Evolutionary conservation across 768 basidiomycete species (phyloP).

Genomic region (Kwoniella shandongensis): DNA sequence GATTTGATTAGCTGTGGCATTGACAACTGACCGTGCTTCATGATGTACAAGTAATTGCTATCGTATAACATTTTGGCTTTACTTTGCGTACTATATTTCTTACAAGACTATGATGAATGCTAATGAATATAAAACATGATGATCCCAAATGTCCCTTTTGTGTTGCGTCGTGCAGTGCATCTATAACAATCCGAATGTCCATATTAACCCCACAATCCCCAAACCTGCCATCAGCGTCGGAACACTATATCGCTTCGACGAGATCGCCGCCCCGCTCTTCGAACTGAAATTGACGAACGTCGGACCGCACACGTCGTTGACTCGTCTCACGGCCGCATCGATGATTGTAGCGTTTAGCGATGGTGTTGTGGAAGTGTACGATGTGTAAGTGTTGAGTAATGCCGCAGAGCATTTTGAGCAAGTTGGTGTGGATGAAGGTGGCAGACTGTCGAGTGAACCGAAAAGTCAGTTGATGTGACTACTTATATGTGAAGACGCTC

Average conservation of each 20-base stretch:
- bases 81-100: no score
- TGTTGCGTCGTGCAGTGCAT: not conserved
- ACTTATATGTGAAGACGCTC: not conserved
- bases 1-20: no score
- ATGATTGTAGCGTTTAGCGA: conserved; percentile 39
- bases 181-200: not conserved
- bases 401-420: conserved; percentile 41
- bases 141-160: no score
- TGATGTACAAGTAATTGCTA: no score
- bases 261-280: not conserved
- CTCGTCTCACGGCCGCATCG: conserved; percentile 25
- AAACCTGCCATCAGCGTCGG: not conserved
- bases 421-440: conserved; percentile 32
- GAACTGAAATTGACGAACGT: conserved; percentile 24
- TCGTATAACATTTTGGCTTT: no score
- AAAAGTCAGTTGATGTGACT: not conserved
- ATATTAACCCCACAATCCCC: not conserved
- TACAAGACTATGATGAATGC: no score
- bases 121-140: no score
- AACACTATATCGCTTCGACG: no score
- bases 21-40: no score
- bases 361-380: conserved; percentile 21
- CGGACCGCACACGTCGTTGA: conserved; percentile 39
- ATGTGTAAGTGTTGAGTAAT: conserved; percentile 31
- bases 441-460: conserved; percentile 34